Percentiles rank a stretch among this genome's conserved stretches.
Evolutionary conservation across 1,139 yeast species (phyloP).

Genomic region (Candida neerlandica): DNA sequence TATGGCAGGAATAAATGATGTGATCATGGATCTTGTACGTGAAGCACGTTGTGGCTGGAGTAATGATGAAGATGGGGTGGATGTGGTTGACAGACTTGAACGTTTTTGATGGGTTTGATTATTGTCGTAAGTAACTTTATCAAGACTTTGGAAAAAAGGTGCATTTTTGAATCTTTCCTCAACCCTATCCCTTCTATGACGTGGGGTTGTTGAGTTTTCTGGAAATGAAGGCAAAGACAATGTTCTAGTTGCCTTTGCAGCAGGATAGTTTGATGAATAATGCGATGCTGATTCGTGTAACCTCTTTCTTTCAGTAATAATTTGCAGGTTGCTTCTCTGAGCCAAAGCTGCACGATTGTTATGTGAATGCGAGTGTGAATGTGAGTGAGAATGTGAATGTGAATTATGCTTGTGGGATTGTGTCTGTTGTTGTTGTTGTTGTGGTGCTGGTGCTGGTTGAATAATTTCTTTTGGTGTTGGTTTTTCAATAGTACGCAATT

Average conservation of each 20-base stretch:
- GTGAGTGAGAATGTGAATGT: constrained; percentile 7
- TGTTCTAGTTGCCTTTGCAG: constrained; percentile 63
- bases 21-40: constrained; percentile 48
- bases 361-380: constrained; percentile 4
- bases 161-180: constrained; percentile 53
- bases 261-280: constrained; percentile 23
- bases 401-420: constrained; percentile 9
- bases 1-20: constrained; percentile 30
- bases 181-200: constrained; percentile 45
- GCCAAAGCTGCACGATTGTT: background rate
- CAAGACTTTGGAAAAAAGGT: constrained; percentile 38
- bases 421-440: constrained; percentile 10
- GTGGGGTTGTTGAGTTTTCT: constrained; percentile 38
- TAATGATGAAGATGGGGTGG: constrained; percentile 5
- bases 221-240: constrained; percentile 63
- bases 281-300: constrained; percentile 11
- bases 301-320: constrained; percentile 13
- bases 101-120: constrained; percentile 27
- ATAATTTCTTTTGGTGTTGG: constrained; percentile 9
- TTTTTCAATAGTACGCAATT: constrained; percentile 50
- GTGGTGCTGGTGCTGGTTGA: constrained; percentile 12
- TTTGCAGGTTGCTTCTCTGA: constrained; percentile 6
- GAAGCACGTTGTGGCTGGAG: constrained; percentile 44
- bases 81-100: background rate
- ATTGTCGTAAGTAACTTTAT: constrained; percentile 36